Evolutionary conservation across 495 filamentous ascomycete genomes (phyloP), one percentile per base, ranked within the genome.

Genomic region (Niebla homalea): DNA sequence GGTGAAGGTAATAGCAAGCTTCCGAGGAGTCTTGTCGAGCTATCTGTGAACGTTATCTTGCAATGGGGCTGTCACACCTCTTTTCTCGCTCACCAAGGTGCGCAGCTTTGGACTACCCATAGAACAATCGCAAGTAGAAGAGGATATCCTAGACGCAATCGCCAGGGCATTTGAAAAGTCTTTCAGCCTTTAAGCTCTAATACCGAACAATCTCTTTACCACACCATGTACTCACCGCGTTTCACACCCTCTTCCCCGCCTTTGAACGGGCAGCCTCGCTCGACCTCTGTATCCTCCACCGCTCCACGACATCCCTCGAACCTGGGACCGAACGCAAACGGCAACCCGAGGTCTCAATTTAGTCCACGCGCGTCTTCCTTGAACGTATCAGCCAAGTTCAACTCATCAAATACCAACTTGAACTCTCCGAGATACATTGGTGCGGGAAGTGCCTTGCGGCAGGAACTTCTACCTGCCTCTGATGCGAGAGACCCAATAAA

Each of bases 401-500:
- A 77, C 62, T 80, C 81, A 45, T 96, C 92, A 2, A 79, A 77
- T 1, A 74, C 80, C 3, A 89, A 83, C 15, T 70, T 94, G 18
- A 73, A 84, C 16, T 70, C 72, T 37, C 73, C 77, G 5, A 71
- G 77, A 46, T 12, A 32, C n/a, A 66, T 74, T 41, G 67, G 78
- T 49, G 85, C 86, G 74, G 84, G 79, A 38, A 77, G 75, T n/a
- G 70, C 67, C 20, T 64, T 83, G 51, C 85, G 74, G 66, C 73
- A 82, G 60, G 54, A 68, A 42, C 57, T 71, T 61, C 72, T 53
- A 55, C 71, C 54, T 64, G 78, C 57, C 51, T 69, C 60, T 58
- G 68, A 81, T 65, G 72, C 77, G 19, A 67, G 76, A 2, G 81
- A 95, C 59, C 86, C 92, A 2, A 60, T 90, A 23, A 72, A 83